These are phyloP conservation scores for Sporisorium iseilematis-ciliati DNA, from an alignment of 1,284 basidiomycete genomes.

Conservation along the genomic window DNA sequence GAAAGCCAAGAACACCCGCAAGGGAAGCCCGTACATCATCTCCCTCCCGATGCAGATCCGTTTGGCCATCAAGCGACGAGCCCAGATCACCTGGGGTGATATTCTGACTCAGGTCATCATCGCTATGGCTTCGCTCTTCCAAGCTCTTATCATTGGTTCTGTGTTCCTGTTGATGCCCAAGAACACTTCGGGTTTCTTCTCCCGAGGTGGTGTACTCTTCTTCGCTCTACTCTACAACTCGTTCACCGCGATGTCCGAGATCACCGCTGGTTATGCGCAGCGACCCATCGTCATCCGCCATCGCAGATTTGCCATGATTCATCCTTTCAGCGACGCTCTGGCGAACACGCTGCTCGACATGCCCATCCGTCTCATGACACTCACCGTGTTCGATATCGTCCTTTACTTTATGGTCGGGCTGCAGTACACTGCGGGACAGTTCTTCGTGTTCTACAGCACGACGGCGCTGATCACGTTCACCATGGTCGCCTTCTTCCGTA, in stretches of 20 bases:
- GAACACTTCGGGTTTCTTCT: slow-evolving; percentile 79
- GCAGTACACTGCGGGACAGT: slow-evolving; percentile 45
- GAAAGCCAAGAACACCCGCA: slow-evolving; percentile 42
- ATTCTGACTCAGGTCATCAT: slow-evolving; percentile 70
- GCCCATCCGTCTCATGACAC: slow-evolving; percentile 50
- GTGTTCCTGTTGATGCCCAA: slow-evolving; percentile 78
- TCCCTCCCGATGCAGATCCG: slow-evolving; percentile 73
- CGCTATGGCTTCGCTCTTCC: slow-evolving; percentile 69
- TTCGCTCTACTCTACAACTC: slow-evolving; percentile 70
- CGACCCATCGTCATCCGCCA: slow-evolving; percentile 64
- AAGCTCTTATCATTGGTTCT: slow-evolving; percentile 81
- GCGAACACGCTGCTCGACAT: slow-evolving; percentile 61
- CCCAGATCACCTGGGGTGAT: slow-evolving; percentile 79
- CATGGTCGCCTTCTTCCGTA: slow-evolving; percentile 64
- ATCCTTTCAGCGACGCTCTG: slow-evolving; percentile 55
- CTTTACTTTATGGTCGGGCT: slow-evolving; percentile 64
- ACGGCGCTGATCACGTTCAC: slow-evolving; percentile 48
- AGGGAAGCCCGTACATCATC: slow-evolving; percentile 53
- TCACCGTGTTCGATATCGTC: slow-evolving; percentile 53
- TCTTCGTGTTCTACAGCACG: slow-evolving; percentile 58
- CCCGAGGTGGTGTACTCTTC: slow-evolving; percentile 77
- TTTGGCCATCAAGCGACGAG: slow-evolving; percentile 77
- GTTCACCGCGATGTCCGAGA: slow-evolving; percentile 71
- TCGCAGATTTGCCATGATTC: slow-evolving; percentile 56
- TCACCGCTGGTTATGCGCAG: slow-evolving; percentile 55